Evolutionary conservation across 352 stramenopile genomes (phyloP).

Genomic region (Pythium guiyangense): DNA sequence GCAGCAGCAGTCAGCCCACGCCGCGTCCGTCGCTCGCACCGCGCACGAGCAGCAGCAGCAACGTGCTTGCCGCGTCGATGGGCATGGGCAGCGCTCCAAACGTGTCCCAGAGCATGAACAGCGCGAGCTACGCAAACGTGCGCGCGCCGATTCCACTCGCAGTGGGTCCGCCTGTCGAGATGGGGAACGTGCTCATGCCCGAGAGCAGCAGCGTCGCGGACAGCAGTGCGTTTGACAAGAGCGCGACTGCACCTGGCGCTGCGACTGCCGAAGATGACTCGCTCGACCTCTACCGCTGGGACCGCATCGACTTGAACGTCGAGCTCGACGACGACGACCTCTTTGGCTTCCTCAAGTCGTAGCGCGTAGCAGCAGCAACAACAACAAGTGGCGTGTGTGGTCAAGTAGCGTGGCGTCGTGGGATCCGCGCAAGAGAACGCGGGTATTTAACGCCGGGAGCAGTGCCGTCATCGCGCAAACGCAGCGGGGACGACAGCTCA

Average conservation of each 20-base stretch:
- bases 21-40: slow-evolving; percentile 12
- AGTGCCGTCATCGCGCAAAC: neutral
- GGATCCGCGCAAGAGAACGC: neutral
- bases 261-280: slow-evolving; percentile 34
- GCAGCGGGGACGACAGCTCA: neutral
- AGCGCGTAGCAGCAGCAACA: neutral
- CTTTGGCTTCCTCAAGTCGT: slow-evolving; percentile 84
- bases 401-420: neutral
- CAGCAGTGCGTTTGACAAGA: slow-evolving; percentile 10
- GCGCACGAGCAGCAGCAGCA: slow-evolving; percentile 6
- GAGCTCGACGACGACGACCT: slow-evolving; percentile 82
- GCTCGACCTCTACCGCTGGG: slow-evolving; percentile 73
- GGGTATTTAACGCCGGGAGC: neutral
- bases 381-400: neutral
- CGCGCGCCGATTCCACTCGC: slow-evolving; percentile 1
- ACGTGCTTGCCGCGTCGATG: slow-evolving; percentile 6
- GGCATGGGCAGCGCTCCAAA: slow-evolving; percentile 5
- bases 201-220: neutral
- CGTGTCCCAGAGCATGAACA: slow-evolving; percentile 1
- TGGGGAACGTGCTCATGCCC: slow-evolving; percentile 8
- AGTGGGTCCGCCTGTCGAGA: slow-evolving; percentile 4
- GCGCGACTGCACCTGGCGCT: neutral
- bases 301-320: slow-evolving; percentile 80
- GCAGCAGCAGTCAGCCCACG: slow-evolving; percentile 7
- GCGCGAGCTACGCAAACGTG: neutral